Conservation (phyloP, 139 green algal genomes). For the Raphidocelis subcapitata region DNA sequence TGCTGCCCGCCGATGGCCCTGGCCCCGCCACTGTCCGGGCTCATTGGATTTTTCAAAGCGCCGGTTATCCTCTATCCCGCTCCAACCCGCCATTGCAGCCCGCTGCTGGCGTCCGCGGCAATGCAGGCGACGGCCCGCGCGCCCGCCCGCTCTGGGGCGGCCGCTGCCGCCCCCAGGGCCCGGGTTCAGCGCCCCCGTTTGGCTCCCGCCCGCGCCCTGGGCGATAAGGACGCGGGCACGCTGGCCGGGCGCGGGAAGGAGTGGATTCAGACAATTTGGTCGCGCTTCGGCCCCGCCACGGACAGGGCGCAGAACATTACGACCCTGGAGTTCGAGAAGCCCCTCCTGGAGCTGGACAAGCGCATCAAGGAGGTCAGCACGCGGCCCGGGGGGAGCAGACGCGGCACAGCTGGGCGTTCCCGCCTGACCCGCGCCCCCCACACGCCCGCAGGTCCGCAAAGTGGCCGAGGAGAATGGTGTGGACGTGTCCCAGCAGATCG, state of each 20-base stretch:
- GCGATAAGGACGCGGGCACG: no score
- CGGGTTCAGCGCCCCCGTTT: no score
- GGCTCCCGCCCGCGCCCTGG: no score
- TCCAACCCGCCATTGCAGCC: no score
- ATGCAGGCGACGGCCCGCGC: no score
- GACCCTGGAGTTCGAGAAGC: slow-evolving; percentile 95
- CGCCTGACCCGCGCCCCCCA: background rate
- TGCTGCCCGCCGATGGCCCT: no score
- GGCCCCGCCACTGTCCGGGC: no score
- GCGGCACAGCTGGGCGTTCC: background rate
- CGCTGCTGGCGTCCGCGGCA: no score
- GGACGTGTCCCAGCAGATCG: slow-evolving; percentile 83
- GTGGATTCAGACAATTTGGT: slow-evolving; percentile 64
- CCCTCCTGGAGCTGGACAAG: slow-evolving; percentile 94
- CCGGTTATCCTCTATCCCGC: no score
- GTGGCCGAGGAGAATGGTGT: slow-evolving; percentile 94
- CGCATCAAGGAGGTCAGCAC: slow-evolving; percentile 91
- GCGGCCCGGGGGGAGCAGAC: background rate
- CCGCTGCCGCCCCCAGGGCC: no score
- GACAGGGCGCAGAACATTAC: slow-evolving; percentile 66
- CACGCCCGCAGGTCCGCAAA: slow-evolving; percentile 71
- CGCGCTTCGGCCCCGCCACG: slow-evolving; percentile 76
- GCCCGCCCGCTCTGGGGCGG: no score
- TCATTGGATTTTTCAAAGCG: no score
- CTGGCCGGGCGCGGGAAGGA: slow-evolving; percentile 20